Base-by-base conservation (phyloP, 192 early-diverging fungal genomes). In the Backusella luteola region DNA sequence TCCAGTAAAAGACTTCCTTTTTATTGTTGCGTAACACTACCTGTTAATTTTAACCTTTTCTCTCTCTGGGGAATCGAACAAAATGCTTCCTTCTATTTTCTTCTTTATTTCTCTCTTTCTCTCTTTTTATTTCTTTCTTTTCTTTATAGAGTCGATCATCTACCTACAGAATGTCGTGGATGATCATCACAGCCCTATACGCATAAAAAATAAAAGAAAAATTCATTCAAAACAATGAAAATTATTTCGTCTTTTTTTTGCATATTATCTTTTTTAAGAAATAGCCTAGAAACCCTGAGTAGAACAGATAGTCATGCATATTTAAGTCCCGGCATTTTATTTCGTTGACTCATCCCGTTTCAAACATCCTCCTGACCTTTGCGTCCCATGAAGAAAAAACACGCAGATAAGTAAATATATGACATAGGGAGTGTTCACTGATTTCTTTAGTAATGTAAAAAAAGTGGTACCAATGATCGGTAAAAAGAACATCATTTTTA, bases 361-460 rank as follows among this genome's bases (percentile, higher is more conserved):
- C 76, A 46, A 19, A 77, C 26, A 63, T 12, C 56, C 23, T 29
- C 23, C 56, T 29, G 56, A 63, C 26, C 9, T 14, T 14, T 63
- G 12, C 23, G 3, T 63, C 56, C 23, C 56, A 63, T 63, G 56
- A 63, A 63, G 56, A 63, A 49, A 49, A 63, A 63, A 63, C 26
- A 29, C 56, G 26, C 56, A 63, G 8, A 63, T 26, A 26, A 63
- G 56, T 63, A 63, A 63, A 63, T 63, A 63, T 11, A 63, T 63
- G 46, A 35, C 69, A 77, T 5, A 72, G 69, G 8, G 69, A 42
- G 35, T 52, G 66, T 9, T 66, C 36, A 52, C 69, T 71, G 39
- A 72, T 71, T n/a, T 77, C 76, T 66, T 72, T 59, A 21, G 68
- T 69, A 29, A 77, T 72, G 12, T 66, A 52, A 49, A 49, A 17